phyloP scores from a whole-genome alignment of 345 rosid genomes.

The Clarkia xantiana region DNA sequence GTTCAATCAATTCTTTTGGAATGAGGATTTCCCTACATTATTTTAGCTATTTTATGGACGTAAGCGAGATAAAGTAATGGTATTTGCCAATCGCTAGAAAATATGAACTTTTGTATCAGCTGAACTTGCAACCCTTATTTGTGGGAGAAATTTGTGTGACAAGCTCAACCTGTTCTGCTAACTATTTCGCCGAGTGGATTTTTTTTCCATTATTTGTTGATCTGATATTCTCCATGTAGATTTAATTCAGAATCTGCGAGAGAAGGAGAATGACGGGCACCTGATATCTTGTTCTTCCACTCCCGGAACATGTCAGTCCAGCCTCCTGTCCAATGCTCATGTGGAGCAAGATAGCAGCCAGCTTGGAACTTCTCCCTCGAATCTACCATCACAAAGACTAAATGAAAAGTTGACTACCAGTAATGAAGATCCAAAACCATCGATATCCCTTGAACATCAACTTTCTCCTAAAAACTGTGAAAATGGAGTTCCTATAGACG shows the following conservation, averaged over 20 bases:
- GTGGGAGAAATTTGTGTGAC: too few relatives aligned
- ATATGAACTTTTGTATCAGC: too few relatives aligned
- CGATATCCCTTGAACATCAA: conserved; percentile 11
- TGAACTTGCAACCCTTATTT: too few relatives aligned
- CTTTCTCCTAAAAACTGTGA: conserved; percentile 9
- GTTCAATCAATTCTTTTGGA: too few relatives aligned
- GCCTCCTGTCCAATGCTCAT: background rate
- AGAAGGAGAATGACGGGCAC: background rate
- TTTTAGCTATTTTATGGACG: too few relatives aligned
- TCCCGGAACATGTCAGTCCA: background rate
- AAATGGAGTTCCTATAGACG: conserved; percentile 12
- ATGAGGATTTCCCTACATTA: too few relatives aligned
- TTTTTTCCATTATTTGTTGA: background rate
- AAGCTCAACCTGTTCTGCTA: too few relatives aligned
- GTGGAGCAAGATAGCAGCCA: background rate
- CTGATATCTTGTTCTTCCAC: conserved; percentile 1
- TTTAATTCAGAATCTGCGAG: background rate
- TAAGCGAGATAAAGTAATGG: too few relatives aligned
- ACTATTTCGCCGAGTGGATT: too few relatives aligned
- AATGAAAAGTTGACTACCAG: conserved; percentile 9
- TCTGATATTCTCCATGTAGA: background rate
- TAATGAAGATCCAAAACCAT: conserved; percentile 12
- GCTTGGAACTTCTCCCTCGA: conserved; percentile 7
- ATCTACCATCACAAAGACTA: conserved; percentile 12
- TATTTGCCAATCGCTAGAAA: too few relatives aligned